Conservation (phyloP, 192 early-diverging fungal genomes). For the Umbelopsis sp. region DNA sequence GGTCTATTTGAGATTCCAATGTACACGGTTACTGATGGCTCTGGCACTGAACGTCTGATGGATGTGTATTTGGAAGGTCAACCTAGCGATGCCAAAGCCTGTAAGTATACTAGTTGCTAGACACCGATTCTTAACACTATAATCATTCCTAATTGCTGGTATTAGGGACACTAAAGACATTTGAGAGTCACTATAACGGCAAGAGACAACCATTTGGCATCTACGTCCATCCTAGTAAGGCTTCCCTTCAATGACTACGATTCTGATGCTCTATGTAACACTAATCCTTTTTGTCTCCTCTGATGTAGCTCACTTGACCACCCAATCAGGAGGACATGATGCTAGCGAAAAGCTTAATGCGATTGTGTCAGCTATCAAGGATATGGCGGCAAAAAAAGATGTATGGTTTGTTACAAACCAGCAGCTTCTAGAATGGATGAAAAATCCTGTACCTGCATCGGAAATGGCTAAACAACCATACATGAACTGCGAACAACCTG, state of each 20-base stretch:
- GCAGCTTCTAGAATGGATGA: constrained; percentile 72
- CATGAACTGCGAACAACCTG: constrained; percentile 61
- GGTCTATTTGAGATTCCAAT: constrained; percentile 73
- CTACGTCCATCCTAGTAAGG: constrained; percentile 46
- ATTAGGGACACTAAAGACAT: constrained; percentile 34
- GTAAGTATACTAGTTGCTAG: constrained; percentile 26
- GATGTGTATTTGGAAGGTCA: constrained; percentile 52
- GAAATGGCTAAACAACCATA: constrained; percentile 62
- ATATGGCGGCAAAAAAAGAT: constrained; percentile 48
- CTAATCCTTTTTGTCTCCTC: neutral
- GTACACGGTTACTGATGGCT: constrained; percentile 49
- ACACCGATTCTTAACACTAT: no score
- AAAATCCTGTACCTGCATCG: constrained; percentile 71
- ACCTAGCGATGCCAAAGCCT: constrained; percentile 31
- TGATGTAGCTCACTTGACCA: constrained; percentile 45
- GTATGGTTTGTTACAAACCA: constrained; percentile 76
- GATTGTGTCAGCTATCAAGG: constrained; percentile 50
- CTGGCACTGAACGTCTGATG: constrained; percentile 40
- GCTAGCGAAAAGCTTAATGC: constrained; percentile 18
- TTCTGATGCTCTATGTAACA: neutral
- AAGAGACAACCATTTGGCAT: constrained; percentile 58
- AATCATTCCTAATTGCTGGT: no score
- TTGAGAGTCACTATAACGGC: constrained; percentile 50
- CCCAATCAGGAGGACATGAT: constrained; percentile 24
- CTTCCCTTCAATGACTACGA: neutral